Evolutionary conservation across 1,284 basidiomycete species (phyloP), one percentile per base, ranked within the genome.

Genomic region (Xerocomus nothofagi): DNA sequence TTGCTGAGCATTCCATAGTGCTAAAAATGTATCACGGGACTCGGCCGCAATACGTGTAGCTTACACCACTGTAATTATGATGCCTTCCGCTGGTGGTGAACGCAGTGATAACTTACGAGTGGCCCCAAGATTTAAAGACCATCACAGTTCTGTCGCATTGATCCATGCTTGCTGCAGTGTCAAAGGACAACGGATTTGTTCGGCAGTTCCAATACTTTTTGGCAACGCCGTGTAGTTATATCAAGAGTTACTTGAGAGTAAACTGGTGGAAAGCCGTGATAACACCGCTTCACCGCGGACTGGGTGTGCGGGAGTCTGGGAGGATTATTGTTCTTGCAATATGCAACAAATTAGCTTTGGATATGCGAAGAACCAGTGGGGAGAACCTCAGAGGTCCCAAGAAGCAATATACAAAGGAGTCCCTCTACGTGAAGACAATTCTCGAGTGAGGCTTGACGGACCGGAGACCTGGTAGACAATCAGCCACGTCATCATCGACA

Each of bases 211-310:
- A 17, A 26, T 8, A 23, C 39, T 39, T 31, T 17, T 47, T 40
- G 44, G 39, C 39, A 33, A 18, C 20, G 26, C 12, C 27, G 6
- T 21, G 42, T 36, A 21, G 39, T 12, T 29, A 39, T 17, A 27
- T 41, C n/a, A 15, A 24, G 30, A 45, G 44, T 30, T 37, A 38
- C 24, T 27, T 18, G 24, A 34, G 39, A 32, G 32, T 17, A 17
- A 18, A 45, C 24, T 32, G 29, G 3, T 27, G 24, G 18, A 31
- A 30, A 23, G 32, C 41, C 47, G 43, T 47, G 31, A 31, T 43
- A 49, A 47, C 42, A 38, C 58, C 60, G 15, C 33, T 24, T 40
- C 33, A 32, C 41, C 50, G 46, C 48, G 34, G 50, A 30, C 46
- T 45, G 33, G 18, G 27, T 31, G 11, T 10, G 23, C 10, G 41